A percentile compares a stretch with the other conserved stretches of the same genome.
These are phyloP conservation scores for Suhomyces bolitotheri DNA, from an alignment of 1,139 yeast genomes.

Conservation along the genomic window DNA sequence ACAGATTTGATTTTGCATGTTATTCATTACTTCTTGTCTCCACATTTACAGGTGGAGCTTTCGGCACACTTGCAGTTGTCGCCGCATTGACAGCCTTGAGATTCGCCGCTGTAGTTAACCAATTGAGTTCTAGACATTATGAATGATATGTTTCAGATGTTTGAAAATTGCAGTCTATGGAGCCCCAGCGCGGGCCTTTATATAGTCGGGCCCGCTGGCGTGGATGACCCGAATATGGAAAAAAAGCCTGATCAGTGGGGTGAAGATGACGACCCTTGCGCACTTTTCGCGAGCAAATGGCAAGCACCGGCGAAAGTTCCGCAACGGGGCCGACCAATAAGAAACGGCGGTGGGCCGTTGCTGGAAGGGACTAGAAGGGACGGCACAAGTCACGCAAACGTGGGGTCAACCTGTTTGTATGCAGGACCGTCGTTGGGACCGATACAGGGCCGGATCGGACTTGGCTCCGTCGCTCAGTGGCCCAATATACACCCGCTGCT, in stretches of 20 bases:
- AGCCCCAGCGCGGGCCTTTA: conserved; percentile 2
- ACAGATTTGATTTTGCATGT: too few species aligned
- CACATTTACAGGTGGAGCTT: conserved; percentile 25
- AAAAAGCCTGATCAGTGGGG: background rate
- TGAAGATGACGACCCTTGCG: conserved; percentile 2
- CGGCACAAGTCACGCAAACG: too few species aligned
- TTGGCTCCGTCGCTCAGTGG: too few species aligned
- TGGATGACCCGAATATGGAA: background rate
- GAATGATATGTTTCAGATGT: background rate
- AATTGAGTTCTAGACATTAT: background rate
- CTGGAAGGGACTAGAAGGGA: too few species aligned
- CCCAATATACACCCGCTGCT: too few species aligned
- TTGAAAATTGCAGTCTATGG: too few species aligned
- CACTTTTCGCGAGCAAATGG: conserved; percentile 3
- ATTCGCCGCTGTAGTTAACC: conserved; percentile 16
- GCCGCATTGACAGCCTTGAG: conserved; percentile 25
- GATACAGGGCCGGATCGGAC: too few species aligned
- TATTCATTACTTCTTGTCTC: conserved; percentile 17
- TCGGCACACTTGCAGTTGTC: conserved; percentile 28
- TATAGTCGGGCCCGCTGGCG: conserved; percentile 11
- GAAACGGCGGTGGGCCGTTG: too few species aligned
- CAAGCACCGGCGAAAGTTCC: too few species aligned
- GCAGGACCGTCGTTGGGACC: too few species aligned
- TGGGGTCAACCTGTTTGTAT: too few species aligned
- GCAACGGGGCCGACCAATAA: too few species aligned